Percentiles rank a stretch among this genome's conserved stretches.
phyloP scores from a whole-genome alignment of 495 filamentous ascomycete genomes.

The Penicillium verhagenii region DNA sequence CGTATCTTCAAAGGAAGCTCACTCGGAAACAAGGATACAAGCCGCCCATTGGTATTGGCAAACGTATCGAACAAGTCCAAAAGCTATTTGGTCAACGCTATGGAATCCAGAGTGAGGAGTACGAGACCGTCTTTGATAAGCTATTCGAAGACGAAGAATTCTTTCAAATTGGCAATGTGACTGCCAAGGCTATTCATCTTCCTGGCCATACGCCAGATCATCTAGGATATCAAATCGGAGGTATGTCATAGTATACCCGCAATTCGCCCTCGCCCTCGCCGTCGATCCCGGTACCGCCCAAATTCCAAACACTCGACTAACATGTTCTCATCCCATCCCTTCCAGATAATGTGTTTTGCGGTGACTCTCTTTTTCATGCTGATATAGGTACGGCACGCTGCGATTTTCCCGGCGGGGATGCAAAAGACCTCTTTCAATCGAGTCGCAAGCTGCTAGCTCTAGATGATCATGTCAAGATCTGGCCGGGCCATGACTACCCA shows the following conservation, averaged over 20 bases:
- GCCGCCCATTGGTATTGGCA: slow-evolving; percentile 52
- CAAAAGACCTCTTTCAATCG: slow-evolving; percentile 44
- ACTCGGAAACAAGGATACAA: slow-evolving; percentile 16
- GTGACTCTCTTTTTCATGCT: slow-evolving; percentile 59
- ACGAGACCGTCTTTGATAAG: slow-evolving; percentile 46
- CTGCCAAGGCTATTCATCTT: slow-evolving; percentile 49
- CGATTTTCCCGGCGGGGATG: slow-evolving; percentile 59
- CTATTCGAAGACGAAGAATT: slow-evolving; percentile 53
- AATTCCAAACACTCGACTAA: too few species aligned
- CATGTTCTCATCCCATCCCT: too few species aligned
- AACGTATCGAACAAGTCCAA: slow-evolving; percentile 54
- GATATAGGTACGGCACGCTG: slow-evolving; percentile 60
- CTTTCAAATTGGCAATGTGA: slow-evolving; percentile 50
- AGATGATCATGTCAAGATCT: slow-evolving; percentile 44
- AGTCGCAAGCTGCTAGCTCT: slow-evolving; percentile 46
- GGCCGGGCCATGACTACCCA: slow-evolving; percentile 54
- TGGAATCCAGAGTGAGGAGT: slow-evolving; percentile 39
- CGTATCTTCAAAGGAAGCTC: slow-evolving; percentile 52
- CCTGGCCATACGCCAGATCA: slow-evolving; percentile 65
- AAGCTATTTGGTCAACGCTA: slow-evolving; percentile 48
- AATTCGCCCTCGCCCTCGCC: background rate
- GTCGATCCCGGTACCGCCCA: too few species aligned
- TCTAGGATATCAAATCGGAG: slow-evolving; percentile 56
- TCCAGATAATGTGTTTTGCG: slow-evolving; percentile 56
- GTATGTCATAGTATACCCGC: too few species aligned